Conservation (phyloP, 768 basidiomycete genomes). For the Ramaria sp. region DNA sequence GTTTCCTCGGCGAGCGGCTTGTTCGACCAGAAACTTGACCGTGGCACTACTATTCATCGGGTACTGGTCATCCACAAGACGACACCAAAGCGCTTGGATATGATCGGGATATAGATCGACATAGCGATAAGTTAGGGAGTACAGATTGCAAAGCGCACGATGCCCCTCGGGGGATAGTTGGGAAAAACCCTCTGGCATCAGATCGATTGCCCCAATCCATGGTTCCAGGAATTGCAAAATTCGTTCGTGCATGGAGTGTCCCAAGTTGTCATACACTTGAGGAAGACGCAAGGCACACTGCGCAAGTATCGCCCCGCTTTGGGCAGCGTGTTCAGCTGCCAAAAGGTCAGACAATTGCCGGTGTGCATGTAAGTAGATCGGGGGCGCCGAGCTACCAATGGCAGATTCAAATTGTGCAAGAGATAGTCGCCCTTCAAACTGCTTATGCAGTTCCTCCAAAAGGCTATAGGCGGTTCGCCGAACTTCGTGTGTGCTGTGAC, state of each 20-base stretch:
- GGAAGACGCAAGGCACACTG: constrained; percentile 17
- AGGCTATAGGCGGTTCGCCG: constrained; percentile 73
- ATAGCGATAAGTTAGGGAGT: constrained; percentile 73
- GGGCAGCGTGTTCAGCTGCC: constrained; percentile 62
- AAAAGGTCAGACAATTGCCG: constrained; percentile 67
- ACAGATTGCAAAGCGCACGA: constrained; percentile 65
- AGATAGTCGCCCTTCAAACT: constrained; percentile 52
- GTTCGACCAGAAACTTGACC: constrained; percentile 75
- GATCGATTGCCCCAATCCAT: constrained; percentile 72
- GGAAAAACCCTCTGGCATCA: constrained; percentile 50
- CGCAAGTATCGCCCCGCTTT: constrained; percentile 47
- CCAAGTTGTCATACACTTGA: constrained; percentile 7
- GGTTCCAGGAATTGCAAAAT: constrained; percentile 72
- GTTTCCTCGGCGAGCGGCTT: constrained; percentile 77
- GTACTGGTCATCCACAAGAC: constrained; percentile 61
- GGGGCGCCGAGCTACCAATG: constrained; percentile 59
- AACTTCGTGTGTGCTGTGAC: constrained; percentile 52
- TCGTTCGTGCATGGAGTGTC: constrained; percentile 31
- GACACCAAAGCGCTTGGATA: constrained; percentile 67
- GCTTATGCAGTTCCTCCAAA: constrained; percentile 61
- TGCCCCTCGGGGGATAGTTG: constrained; percentile 48
- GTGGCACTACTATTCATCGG: constrained; percentile 70
- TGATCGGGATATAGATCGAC: constrained; percentile 69
- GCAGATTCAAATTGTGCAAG: constrained; percentile 68
- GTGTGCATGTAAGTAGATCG: constrained; percentile 74